Percentiles rank a stretch among this genome's conserved stretches.
phyloP scores from a whole-genome alignment of 768 basidiomycete genomes.

The Obba rivulosa region DNA sequence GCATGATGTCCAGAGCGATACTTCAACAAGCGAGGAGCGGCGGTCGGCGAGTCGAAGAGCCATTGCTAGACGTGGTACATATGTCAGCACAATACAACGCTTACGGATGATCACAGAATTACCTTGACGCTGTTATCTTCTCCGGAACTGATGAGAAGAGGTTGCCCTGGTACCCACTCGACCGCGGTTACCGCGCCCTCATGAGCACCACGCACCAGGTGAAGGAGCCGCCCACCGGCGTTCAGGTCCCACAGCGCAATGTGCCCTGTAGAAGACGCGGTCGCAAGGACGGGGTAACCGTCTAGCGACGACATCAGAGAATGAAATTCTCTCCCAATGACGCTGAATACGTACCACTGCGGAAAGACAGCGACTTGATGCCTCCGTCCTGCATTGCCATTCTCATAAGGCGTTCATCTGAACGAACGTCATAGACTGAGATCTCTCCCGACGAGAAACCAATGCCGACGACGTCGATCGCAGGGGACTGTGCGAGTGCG shows the following conservation, averaged over 20 bases:
- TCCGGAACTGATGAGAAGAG: slow-evolving; percentile 82
- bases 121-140: slow-evolving; percentile 97
- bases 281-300: slow-evolving; percentile 83
- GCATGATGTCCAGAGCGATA: slow-evolving; percentile 88
- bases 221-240: slow-evolving; percentile 72
- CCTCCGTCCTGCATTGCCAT: slow-evolving; percentile 89
- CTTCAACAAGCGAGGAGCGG: slow-evolving; percentile 83
- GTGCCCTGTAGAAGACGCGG: slow-evolving; percentile 81
- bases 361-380: slow-evolving; percentile 72
- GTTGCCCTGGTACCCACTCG: slow-evolving; percentile 93
- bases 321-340: not conserved
- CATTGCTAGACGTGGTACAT: slow-evolving; percentile 70
- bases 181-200: slow-evolving; percentile 77
- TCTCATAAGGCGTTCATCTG: slow-evolving; percentile 83
- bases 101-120: slow-evolving; percentile 7
- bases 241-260: slow-evolving; percentile 93
- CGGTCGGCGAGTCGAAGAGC: slow-evolving; percentile 89
- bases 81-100: not conserved
- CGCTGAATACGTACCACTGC: slow-evolving; percentile 54
- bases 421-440: slow-evolving; percentile 83
- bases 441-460: slow-evolving; percentile 87
- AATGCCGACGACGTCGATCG: slow-evolving; percentile 93
- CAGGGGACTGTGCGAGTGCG: slow-evolving; percentile 83
- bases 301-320: slow-evolving; percentile 39
- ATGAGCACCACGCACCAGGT: slow-evolving; percentile 85